A percentile compares a stretch with the other conserved stretches of the same genome.
These are phyloP conservation scores for Porcisia deanei DNA, from an alignment of 208 protist species.

Conservation along the genomic window DNA sequence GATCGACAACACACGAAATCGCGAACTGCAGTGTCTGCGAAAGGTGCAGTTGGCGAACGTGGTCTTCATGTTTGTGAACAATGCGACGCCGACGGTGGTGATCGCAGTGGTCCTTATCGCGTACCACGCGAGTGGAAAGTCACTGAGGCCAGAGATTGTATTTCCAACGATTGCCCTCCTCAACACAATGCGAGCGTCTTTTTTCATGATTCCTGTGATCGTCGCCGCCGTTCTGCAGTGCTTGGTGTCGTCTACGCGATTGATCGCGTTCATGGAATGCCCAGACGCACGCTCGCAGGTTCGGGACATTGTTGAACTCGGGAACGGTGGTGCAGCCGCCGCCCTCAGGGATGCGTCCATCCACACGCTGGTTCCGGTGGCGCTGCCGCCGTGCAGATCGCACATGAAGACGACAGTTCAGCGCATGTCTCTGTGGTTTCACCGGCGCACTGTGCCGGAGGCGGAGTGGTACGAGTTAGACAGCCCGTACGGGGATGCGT, in stretches of 20 bases:
- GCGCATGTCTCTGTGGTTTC: constrained; percentile 28
- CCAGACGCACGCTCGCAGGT: constrained; percentile 16
- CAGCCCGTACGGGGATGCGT: neutral
- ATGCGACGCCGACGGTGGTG: constrained; percentile 64
- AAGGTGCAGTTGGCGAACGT: constrained; percentile 41
- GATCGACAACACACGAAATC: constrained; percentile 44
- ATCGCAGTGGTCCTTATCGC: constrained; percentile 56
- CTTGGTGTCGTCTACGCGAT: constrained; percentile 66
- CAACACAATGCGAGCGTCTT: constrained; percentile 87
- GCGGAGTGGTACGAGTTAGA: constrained; percentile 29
- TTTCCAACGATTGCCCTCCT: constrained; percentile 92
- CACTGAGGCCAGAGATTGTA: constrained; percentile 75
- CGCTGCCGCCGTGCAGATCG: constrained; percentile 28
- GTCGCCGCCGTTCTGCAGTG: constrained; percentile 68
- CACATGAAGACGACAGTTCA: constrained; percentile 7
- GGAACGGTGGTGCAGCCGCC: constrained; percentile 17
- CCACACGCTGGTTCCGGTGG: constrained; percentile 26
- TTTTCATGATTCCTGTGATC: constrained; percentile 87
- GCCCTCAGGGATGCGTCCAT: constrained; percentile 35
- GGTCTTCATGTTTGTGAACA: constrained; percentile 55
- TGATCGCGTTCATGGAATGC: constrained; percentile 72
- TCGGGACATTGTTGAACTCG: constrained; percentile 23
- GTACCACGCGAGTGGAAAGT: constrained; percentile 51
- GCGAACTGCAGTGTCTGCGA: constrained; percentile 56
- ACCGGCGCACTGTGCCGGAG: constrained; percentile 25